Base-by-base conservation (phyloP, 495 filamentous ascomycete species). In the Chaetomium tenue region DNA sequence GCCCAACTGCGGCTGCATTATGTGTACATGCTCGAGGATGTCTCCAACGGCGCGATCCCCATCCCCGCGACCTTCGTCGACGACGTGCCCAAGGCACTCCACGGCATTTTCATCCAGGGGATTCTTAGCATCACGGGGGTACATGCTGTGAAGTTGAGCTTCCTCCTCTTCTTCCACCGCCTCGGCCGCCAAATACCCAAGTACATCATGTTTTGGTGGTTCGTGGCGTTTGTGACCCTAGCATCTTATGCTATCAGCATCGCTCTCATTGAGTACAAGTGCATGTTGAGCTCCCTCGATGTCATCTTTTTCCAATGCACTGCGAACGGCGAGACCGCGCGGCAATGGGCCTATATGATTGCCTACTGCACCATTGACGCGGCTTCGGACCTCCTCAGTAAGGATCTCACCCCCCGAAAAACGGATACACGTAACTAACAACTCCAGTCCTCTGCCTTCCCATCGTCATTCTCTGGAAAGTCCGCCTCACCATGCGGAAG, bases 111-210 rank as follows among this genome's bases (percentile, higher is more conserved):
- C 18, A 46, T 46, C 37, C 55, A 58, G 2, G 55, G 55, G n/a
- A n/a, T 58, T 15, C 55, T 58, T 3, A 44, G 55, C 58, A 52
- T 63, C 7, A 57, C 65, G 8, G 67, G 63, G n/a, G 51, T 69
- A 0, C 72, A 66, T 50, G 44, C 57, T 20, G 67, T 76, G 66
- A 76, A 76, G 53, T 47, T 74, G 39, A 70, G 62, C 54, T 75
- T 75, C 47, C 56, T 76, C 7, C 13, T 70, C 23, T 75, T 76
- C 69, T 74, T 76, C 60, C 64, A 53, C 18, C 73, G 69, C 28
- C 67, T 76, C n/a, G 71, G 70, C 7, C 60, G 68, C 20, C 61
- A 67, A 3, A 51, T 74, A 12, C 13, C 25, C 28, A 42, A 60
- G 15, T 68, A 68, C 37, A 51, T 61, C 25, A 55, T 67, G 25